phyloP scores from a whole-genome alignment of 257 asterid species.

The Verbena officinalis region DNA sequence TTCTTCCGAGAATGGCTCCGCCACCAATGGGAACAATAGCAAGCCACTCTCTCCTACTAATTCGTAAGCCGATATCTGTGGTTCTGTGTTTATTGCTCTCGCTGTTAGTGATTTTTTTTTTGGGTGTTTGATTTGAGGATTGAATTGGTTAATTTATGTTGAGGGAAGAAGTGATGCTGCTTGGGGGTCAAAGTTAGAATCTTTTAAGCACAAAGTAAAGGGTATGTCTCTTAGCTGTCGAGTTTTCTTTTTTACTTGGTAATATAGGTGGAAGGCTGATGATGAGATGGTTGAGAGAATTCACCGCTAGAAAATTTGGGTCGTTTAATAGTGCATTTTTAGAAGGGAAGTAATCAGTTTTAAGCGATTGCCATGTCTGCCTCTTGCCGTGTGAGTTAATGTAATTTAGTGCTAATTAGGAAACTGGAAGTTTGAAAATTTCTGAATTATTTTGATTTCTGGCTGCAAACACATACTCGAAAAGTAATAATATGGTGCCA shows the following conservation, averaged over 20 bases:
- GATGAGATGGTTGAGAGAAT: background rate
- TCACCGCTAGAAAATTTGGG: background rate
- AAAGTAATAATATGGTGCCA: background rate
- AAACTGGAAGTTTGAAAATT: background rate
- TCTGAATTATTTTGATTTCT: background rate
- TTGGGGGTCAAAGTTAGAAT: background rate
- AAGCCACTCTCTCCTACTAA: conserved; percentile 37
- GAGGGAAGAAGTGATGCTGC: background rate
- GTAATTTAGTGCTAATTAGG: background rate
- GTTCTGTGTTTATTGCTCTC: background rate
- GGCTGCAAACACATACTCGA: background rate
- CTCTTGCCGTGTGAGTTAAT: background rate
- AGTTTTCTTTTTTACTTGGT: background rate
- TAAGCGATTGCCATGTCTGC: background rate
- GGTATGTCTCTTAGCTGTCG: background rate
- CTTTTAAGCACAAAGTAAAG: background rate
- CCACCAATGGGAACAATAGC: conserved; percentile 27
- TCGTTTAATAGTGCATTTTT: background rate
- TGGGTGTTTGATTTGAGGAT: background rate
- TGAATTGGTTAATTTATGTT: background rate
- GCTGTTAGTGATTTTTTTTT: background rate
- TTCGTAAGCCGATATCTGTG: conserved; percentile 25
- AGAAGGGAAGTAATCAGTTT: background rate
- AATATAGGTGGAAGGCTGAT: background rate
- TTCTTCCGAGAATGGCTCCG: conserved; percentile 36